Evolutionary conservation across 129 eudicot species (phyloP), one percentile per base, ranked within the genome.

Genomic region (Tanacetum coccineum): DNA sequence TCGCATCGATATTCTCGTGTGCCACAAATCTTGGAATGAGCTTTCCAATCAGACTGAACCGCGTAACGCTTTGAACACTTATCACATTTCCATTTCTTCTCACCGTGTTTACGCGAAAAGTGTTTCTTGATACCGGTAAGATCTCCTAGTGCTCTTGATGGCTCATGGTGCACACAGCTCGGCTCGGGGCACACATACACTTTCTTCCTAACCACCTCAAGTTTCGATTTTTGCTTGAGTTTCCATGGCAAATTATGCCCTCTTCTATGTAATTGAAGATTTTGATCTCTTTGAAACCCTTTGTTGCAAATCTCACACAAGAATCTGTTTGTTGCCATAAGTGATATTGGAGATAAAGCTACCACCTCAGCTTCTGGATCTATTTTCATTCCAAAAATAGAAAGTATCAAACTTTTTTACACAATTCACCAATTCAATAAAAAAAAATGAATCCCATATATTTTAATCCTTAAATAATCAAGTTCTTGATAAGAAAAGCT

Each of bases 21-120:
- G 54, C 96, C 96, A 75, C 96, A 89, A 28, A 89, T 82, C 81
- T 89, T 89, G 76, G 90, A 89, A 47, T 89, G 96, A 76, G 96
- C 96, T 68, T 89, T 89, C 96, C 96, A 89, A 68, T 89, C 96
- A 0, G 96, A 89, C 57, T 89, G 96, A 83, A 89, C 96, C 0
- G 96, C 96, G 45, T 89, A 89, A 44, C 82, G 86, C 66, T 89
- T 85, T 1, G 93, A 81, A 55, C 96, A 89, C 64, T 89, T 89
- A 3, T 88, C 96, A 48, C 96, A 88, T 67, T 88, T 88, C 92
- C 93, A 88, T 53, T 88, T 88, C 49, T 89, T 89, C 82, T 89
- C 96, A 13, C 96, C 96, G 55, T 89, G 96, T 48, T 89, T 89
- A 70, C 96, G 79, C 13, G 79, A 76, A 67, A 70, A 89, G 46